Conservation (phyloP, 2,329 filamentous ascomycete genomes). For the Neocucurbitaria cava region DNA sequence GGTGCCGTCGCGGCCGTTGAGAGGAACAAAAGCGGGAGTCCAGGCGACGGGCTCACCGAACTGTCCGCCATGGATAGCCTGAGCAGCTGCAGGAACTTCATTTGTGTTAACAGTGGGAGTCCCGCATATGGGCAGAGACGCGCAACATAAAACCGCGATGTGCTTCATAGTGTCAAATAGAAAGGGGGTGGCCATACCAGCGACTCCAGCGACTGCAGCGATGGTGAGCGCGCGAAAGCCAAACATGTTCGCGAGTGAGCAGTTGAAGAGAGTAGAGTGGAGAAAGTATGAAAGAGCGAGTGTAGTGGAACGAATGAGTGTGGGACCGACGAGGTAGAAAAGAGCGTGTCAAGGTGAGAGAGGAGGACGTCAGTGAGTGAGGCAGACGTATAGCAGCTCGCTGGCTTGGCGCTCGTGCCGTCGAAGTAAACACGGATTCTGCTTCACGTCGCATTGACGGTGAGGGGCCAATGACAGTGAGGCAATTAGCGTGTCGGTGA, state of each 20-base stretch:
- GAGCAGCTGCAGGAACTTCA: slow-evolving; percentile 14
- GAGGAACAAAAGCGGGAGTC: slow-evolving; percentile 9
- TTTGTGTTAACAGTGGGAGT: neutral
- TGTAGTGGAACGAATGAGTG: slow-evolving; percentile 10
- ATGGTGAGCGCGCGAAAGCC: slow-evolving; percentile 14
- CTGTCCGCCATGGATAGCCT: slow-evolving; percentile 9
- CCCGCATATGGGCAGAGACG: neutral
- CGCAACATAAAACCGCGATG: neutral
- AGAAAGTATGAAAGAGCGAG: neutral
- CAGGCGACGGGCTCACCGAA: slow-evolving; percentile 5
- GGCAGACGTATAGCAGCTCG: slow-evolving; percentile 7
- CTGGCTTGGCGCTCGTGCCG: slow-evolving; percentile 2
- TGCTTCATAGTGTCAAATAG: neutral
- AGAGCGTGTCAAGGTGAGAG: slow-evolving; percentile 8
- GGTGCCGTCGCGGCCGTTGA: slow-evolving; percentile 8
- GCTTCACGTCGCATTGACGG: neutral
- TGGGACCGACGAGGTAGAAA: slow-evolving; percentile 3
- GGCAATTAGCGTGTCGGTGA: slow-evolving; percentile 8
- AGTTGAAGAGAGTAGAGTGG: slow-evolving; percentile 3
- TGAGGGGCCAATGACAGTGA: slow-evolving; percentile 12
- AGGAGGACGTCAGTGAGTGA: slow-evolving; percentile 7
- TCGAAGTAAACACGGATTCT: slow-evolving; percentile 7
- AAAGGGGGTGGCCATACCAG: too few relatives aligned
- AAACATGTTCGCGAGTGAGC: slow-evolving; percentile 9
- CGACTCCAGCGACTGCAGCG: slow-evolving; percentile 14